Evolutionary conservation across 73 alveolate genomes (phyloP), one percentile per base, ranked within the genome.

Genomic region (Tetrahymena thermophila): DNA sequence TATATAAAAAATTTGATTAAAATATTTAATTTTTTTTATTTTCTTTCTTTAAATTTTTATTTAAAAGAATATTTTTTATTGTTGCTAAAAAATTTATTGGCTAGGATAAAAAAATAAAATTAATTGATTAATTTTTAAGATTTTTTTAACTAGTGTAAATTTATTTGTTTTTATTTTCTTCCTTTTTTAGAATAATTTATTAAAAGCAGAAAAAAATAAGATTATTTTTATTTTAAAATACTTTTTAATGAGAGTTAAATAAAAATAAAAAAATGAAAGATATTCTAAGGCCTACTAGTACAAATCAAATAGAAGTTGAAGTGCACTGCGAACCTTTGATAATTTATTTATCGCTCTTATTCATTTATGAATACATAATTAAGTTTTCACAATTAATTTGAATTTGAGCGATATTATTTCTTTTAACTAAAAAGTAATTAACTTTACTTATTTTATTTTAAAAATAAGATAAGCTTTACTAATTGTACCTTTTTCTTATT

Each of bases 231-330:
- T 4, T 40, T 3, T 40, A 40, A 40, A 40, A 40, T 40, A 40
- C 10, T 40, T 7, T 40, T 40, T 40, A 6, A 40, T 40, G 34
- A 16, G 2, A 56, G 35, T 14, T 8, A 25, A 71, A 19, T 71
- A n/a, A 71, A 71, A n/a, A 58, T 31, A n/a, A 58, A 55, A 56
- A 71, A 71, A 71, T 28, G 89, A 71, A 31, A 31, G 37, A 71
- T 71, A 71, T 71, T 71, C 89, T 28, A 71, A n/a, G 89, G 89
- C 89, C 89, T 71, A 71, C 89, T 71, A 71, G 89, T 71, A 71
- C 89, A 71, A 71, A 71, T 71, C 89, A 71, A 71, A 71, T 71
- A 19, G 37, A 71, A 71, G 89, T 71, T 71, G 89, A 71, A 71
- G 89, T 71, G 89, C 89, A 71, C 89, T 3, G 89, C 89, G 89